phyloP scores from a whole-genome alignment of 306 rosid genomes.

The Benincasa hispida region DNA sequence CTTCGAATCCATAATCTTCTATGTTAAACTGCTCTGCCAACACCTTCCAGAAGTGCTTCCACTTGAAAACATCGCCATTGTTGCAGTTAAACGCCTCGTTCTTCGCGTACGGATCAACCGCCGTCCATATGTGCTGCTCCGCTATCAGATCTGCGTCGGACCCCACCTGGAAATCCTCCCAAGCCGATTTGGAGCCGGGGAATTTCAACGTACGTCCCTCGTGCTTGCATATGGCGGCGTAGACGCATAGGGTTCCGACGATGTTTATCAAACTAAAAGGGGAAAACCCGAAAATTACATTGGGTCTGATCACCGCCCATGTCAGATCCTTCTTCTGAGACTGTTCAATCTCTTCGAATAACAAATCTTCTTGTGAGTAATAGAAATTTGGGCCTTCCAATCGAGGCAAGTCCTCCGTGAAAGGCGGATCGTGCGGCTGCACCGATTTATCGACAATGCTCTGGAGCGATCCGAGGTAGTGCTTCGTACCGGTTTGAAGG shows the following conservation, averaged over 20 bases:
- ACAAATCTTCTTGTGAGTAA: constrained; percentile 36
- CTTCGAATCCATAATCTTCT: constrained; percentile 50
- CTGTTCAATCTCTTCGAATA: constrained; percentile 32
- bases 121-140: constrained; percentile 74
- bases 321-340: constrained; percentile 29
- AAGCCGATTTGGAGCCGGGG: constrained; percentile 37
- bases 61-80: constrained; percentile 51
- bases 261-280: constrained; percentile 61
- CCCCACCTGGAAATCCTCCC: constrained; percentile 30
- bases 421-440: constrained; percentile 39
- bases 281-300: constrained; percentile 43
- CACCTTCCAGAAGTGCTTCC: constrained; percentile 63
- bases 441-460: constrained; percentile 8
- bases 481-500: constrained; percentile 57
- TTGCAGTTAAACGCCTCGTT: constrained; percentile 51
- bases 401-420: constrained; percentile 62
- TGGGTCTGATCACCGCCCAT: constrained; percentile 55
- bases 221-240: constrained; percentile 66
- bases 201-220: constrained; percentile 40
- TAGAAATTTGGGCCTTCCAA: constrained; percentile 41
- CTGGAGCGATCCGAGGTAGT: constrained; percentile 48
- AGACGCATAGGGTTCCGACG: constrained; percentile 33
- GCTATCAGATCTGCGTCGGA: constrained; percentile 70
- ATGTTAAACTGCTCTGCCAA: constrained; percentile 58
- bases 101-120: constrained; percentile 53